These are phyloP conservation scores for Cymbidium sinense DNA, from an alignment of 106 monocot species.

Conservation along the genomic window DNA sequence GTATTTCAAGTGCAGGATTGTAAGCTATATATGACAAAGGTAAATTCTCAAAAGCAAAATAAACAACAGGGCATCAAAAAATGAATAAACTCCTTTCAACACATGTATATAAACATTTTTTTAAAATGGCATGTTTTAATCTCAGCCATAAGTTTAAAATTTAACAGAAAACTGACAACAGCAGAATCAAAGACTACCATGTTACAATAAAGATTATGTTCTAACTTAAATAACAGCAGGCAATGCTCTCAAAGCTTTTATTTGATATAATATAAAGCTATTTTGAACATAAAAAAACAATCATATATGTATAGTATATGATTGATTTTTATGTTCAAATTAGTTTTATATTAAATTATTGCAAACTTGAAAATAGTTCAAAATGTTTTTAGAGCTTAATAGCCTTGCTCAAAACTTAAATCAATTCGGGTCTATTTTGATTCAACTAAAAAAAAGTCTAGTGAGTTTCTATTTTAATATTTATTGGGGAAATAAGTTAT, in stretches of 20 bases:
- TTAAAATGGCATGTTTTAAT: background rate
- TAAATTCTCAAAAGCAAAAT: background rate
- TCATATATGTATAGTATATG: no score
- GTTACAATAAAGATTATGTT: background rate
- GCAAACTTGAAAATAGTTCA: no score
- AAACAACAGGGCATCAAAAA: background rate
- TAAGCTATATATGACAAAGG: background rate
- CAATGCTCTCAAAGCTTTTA: background rate
- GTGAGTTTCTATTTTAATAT: no score
- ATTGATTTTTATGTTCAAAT: no score
- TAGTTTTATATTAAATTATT: no score
- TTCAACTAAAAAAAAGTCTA: no score
- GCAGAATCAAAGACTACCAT: background rate
- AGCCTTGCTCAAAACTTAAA: no score
- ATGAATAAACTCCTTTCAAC: background rate
- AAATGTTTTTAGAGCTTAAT: no score
- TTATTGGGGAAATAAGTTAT: no score
- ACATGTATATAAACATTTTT: background rate
- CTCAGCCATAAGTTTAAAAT: background rate
- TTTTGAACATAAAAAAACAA: no score
- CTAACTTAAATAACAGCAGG: background rate
- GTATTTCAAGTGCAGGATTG: no score
- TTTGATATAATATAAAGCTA: background rate
- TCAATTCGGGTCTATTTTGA: no score
- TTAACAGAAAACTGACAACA: background rate